Conservation (phyloP, 164 flowering plant species). For the Tinospora cordifolia region DNA sequence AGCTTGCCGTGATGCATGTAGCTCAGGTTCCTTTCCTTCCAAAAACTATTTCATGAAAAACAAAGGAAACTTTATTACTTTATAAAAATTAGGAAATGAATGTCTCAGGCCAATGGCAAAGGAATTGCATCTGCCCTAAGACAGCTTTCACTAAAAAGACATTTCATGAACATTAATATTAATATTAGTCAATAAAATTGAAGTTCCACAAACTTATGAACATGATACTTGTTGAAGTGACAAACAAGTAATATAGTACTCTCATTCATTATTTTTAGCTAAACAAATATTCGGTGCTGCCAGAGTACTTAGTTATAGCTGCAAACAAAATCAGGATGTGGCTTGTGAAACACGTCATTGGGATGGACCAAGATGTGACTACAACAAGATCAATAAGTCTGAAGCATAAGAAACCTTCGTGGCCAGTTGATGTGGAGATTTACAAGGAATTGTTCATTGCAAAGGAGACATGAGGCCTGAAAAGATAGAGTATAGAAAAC, state of each 20-base stretch:
- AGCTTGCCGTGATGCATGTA: constrained; percentile 87
- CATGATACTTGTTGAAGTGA: too few relatives aligned
- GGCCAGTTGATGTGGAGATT: too few relatives aligned
- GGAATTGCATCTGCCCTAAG: background rate
- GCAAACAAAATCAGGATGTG: background rate
- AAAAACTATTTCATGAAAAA: constrained; percentile 39
- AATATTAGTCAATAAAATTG: background rate
- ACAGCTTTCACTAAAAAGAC: background rate
- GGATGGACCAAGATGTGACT: too few relatives aligned
- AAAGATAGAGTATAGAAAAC: too few relatives aligned
- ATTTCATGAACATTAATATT: background rate
- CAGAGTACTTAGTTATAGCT: background rate
- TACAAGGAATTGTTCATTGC: too few relatives aligned
- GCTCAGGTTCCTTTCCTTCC: constrained; percentile 84
- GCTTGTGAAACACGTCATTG: too few relatives aligned
- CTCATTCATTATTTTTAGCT: background rate
- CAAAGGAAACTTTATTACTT: background rate
- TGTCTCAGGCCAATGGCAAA: background rate
- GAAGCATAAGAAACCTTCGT: too few relatives aligned
- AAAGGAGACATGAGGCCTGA: too few relatives aligned
- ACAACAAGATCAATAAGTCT: too few relatives aligned
- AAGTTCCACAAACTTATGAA: too few relatives aligned
- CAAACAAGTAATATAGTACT: background rate
- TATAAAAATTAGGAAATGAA: background rate
- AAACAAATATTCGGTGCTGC: background rate